Evolutionary conservation across 2,329 filamentous ascomycete genomes (phyloP), one percentile per base, ranked within the genome.

Genomic region (Ophiostoma piceae): DNA sequence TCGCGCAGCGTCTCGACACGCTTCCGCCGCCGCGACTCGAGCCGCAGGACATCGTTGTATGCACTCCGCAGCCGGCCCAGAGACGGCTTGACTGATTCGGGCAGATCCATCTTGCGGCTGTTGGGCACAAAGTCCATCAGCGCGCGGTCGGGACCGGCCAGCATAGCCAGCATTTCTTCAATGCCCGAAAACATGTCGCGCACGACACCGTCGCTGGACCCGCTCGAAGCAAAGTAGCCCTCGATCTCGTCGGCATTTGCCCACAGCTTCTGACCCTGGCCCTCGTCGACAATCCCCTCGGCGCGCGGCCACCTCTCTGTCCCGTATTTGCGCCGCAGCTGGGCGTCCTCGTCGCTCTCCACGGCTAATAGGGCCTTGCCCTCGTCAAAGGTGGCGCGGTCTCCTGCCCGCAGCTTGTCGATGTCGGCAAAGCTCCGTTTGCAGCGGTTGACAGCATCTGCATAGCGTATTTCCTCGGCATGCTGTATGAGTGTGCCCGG

Each of bases 381-480:
- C 79, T 98, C 94, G 64, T 91, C 88, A 72, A 95, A 98, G 0
- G 92, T 85, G 0, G 88, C 85, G 69, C 88, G 82, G 76, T 97
- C 93, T 67, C 89, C 90, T 0, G 88, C 83, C 74, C 95, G 92
- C n/a, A 99, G 82, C 78, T 94, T 97, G 67, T 94, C 90, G 0
- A 94, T 96, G 73, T 98, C 94, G 5, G 91, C 89, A 72, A 98
- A 92, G 5, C 92, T 92, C 68, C 88, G 86, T 68, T 91, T 87
- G 0, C 98, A 81, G 37, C 91, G 84, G 70, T 90, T 88, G 41
- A 97, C 82, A 0, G 92, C 94, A 76, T 97, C 93, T 70, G 94
- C 91, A 77, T 98, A 94, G 26, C 94, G 86, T 67, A 99, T 90
- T 76, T 98, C 95, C 77, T 98, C 94, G 0, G 94, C 94, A 75